Conservation (phyloP, 1,284 basidiomycete species). For the Mycena citricolor region DNA sequence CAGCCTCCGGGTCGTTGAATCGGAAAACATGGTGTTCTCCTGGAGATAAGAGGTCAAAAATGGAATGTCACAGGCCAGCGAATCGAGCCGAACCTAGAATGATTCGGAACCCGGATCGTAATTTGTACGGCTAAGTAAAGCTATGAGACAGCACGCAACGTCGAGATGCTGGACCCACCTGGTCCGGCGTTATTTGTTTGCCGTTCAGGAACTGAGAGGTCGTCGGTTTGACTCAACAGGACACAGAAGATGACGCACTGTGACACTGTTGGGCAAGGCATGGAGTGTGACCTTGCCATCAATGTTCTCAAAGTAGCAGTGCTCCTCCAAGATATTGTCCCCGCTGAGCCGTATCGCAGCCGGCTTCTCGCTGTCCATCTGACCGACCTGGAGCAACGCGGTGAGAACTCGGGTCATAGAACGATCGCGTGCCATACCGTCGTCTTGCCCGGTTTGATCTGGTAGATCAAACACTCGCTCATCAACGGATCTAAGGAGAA, state of each 20-base stretch:
- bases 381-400: constrained; percentile 60
- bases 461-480: constrained; percentile 93
- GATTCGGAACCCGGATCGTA: constrained; percentile 92
- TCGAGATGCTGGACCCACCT: constrained; percentile 46
- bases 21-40: constrained; percentile 98
- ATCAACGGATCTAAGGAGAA: constrained; percentile 71
- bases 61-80: constrained; percentile 1
- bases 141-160: constrained; percentile 25
- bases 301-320: constrained; percentile 87
- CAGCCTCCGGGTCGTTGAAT: constrained; percentile 95
- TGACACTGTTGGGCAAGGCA: constrained; percentile 77
- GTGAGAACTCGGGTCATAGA: constrained; percentile 9
- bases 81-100: constrained; percentile 71
- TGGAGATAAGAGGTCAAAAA: constrained; percentile 31
- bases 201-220: constrained; percentile 82
- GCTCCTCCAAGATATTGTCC: constrained; percentile 87
- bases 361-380: constrained; percentile 74
- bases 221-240: constrained; percentile 8
- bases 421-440: constrained; percentile 47
- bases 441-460: constrained; percentile 87
- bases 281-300: constrained; percentile 86
- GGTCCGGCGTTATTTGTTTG: constrained; percentile 74
- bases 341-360: constrained; percentile 94
- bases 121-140: constrained; percentile 62
- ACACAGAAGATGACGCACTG: constrained; percentile 51